Conservation (phyloP, 2,329 filamentous ascomycete genomes). For the Fusarium mundagurra region DNA sequence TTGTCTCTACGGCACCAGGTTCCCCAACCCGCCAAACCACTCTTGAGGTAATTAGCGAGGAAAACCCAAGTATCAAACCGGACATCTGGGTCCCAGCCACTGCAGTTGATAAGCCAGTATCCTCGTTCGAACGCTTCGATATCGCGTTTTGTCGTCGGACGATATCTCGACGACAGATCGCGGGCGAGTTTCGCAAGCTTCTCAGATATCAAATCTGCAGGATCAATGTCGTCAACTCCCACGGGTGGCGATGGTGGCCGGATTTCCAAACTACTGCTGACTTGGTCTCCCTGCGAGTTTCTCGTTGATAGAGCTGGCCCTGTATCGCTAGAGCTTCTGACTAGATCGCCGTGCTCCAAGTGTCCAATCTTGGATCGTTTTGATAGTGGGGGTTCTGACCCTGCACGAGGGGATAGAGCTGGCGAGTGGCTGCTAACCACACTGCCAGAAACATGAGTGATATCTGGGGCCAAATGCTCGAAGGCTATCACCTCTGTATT, state of each 20-base stretch:
- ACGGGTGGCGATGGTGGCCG: slow-evolving; percentile 63
- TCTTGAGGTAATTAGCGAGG: slow-evolving; percentile 67
- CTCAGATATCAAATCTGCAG: slow-evolving; percentile 64
- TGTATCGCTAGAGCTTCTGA: slow-evolving; percentile 46
- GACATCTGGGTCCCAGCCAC: slow-evolving; percentile 59
- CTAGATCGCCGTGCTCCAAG: slow-evolving; percentile 29
- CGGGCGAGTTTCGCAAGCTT: slow-evolving; percentile 63
- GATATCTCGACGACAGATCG: slow-evolving; percentile 63
- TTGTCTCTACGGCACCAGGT: slow-evolving; percentile 63
- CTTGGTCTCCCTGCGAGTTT: slow-evolving; percentile 18
- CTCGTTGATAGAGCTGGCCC: slow-evolving; percentile 30
- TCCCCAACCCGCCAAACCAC: slow-evolving; percentile 73
- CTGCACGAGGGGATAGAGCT: slow-evolving; percentile 37
- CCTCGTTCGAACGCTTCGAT: slow-evolving; percentile 74
- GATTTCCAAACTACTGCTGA: slow-evolving; percentile 58
- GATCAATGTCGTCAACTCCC: slow-evolving; percentile 56
- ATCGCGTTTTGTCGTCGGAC: slow-evolving; percentile 50
- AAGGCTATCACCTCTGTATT: slow-evolving; percentile 5
- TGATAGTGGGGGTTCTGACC: slow-evolving; percentile 45
- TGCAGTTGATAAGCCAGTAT: slow-evolving; percentile 75
- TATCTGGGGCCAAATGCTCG: slow-evolving; percentile 34
- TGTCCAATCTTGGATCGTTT: slow-evolving; percentile 41
- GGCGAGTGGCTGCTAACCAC: slow-evolving; percentile 25
- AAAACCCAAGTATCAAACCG: slow-evolving; percentile 69
- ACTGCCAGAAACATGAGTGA: slow-evolving; percentile 50